These are phyloP conservation scores for Ophiorrhiza pumila DNA, from an alignment of 257 asterid genomes.

Conservation along the genomic window DNA sequence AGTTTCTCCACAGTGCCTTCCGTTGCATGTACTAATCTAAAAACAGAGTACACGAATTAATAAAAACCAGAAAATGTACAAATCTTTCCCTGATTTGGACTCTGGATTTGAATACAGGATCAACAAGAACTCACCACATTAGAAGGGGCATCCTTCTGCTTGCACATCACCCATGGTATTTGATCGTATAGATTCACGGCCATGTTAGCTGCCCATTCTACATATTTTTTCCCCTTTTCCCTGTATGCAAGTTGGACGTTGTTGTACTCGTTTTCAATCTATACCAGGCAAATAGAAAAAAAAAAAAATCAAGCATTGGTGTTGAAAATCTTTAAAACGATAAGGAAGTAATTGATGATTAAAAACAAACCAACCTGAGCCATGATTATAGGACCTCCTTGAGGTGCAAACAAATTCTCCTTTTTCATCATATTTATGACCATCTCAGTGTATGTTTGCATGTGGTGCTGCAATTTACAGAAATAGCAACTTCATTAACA, in stretches of 20 bases:
- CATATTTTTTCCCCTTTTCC: conserved; percentile 55
- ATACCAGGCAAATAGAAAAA: not conserved
- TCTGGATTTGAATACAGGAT: not conserved
- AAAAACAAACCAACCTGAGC: conserved; percentile 51
- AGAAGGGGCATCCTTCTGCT: conserved; percentile 77
- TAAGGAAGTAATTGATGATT: not conserved
- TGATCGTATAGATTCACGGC: conserved; percentile 49
- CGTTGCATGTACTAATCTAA: conserved; percentile 88
- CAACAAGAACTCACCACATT: conserved; percentile 40
- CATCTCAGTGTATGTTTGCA: conserved; percentile 63
- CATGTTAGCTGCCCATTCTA: conserved; percentile 86
- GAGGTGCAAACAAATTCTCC: conserved; percentile 78
- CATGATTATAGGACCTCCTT: conserved; percentile 95
- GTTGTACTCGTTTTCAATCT: conserved; percentile 93
- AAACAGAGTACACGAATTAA: not conserved
- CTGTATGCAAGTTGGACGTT: conserved; percentile 67
- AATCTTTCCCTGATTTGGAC: not conserved
- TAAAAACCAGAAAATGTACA: not conserved
- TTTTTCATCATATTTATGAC: conserved; percentile 51
- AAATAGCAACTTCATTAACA: not conserved
- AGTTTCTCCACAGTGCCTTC: conserved; percentile 92
- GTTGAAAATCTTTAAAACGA: not conserved
- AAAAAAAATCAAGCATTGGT: not conserved
- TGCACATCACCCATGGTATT: conserved; percentile 96
- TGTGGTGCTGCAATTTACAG: conserved; percentile 47